phyloP scores from a whole-genome alignment of 768 basidiomycete species.

The Boletus barrowsii region DNA sequence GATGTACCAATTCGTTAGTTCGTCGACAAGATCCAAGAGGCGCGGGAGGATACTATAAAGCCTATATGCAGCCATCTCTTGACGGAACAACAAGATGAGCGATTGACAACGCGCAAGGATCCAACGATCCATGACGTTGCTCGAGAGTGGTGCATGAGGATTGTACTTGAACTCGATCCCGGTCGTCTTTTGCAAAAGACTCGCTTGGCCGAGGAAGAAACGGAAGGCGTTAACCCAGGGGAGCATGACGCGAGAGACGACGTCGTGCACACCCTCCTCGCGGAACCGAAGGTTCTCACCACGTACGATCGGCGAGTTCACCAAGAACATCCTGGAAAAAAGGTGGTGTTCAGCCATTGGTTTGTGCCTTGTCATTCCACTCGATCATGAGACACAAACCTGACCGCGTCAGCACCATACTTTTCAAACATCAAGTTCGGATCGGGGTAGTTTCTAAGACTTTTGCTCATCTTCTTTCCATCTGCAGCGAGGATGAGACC shows the following conservation, averaged over 20 bases:
- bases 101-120: constrained; percentile 98
- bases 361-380: neutral
- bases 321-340: constrained; percentile 82
- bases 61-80: constrained; percentile 97
- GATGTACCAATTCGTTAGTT: constrained; percentile 99
- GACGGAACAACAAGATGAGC: constrained; percentile 83
- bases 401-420: constrained; percentile 94
- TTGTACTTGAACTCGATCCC: constrained; percentile 82
- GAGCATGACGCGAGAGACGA: constrained; percentile 91
- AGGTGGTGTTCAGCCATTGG: neutral
- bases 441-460: constrained; percentile 94
- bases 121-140: constrained; percentile 99
- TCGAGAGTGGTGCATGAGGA: constrained; percentile 75
- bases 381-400: constrained; percentile 41
- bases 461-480: constrained; percentile 99
- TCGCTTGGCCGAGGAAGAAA: constrained; percentile 96
- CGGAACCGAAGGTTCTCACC: constrained; percentile 98
- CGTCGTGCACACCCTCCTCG: constrained; percentile 96
- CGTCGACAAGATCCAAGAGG: constrained; percentile 86
- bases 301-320: constrained; percentile 97
- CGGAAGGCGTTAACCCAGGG: constrained; percentile 99
- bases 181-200: constrained; percentile 77
- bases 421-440: constrained; percentile 85
- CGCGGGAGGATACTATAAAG: constrained; percentile 98
- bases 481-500: constrained; percentile 95